Evolutionary conservation across 768 basidiomycete species (phyloP), one percentile per base, ranked within the genome.

Genomic region (Boletus subparvulus): DNA sequence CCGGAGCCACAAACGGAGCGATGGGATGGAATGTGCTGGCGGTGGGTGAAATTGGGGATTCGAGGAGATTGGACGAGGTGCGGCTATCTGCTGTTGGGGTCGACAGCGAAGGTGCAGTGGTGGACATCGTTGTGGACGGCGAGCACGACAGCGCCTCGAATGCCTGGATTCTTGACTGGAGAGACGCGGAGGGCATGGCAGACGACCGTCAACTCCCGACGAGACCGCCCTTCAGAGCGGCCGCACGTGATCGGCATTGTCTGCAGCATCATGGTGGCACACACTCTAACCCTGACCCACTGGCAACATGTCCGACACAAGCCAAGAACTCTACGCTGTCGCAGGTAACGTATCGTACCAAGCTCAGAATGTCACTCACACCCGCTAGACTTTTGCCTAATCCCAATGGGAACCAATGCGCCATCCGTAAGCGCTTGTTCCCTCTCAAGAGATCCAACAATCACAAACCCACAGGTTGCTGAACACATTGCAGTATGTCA

Each of bases 401-500:
- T 94, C 54, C 93, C 92, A 13, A 87, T 94, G 52, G 92, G 92
- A 54, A 90, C 88, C 3, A 82, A 71, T 16, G 82, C 84, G 32
- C 74, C 90, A 24, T 92, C 90, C 7, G 92, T 88, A 60, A 45
- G 80, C 57, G n/a, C 43, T 32, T 10, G 16, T 50, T 30, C 19
- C 45, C 13, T 19, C 35, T 16, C 57, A 64, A 63, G 30, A 57
- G 7, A 2, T 9, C 53, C 24, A 36, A 17, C 36, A 33, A 33
- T 55, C 44, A 36, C 19, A 1, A 6, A 30, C 32, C 41, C 2
- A 10, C 47, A 87, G 85, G 87, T 92, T 19, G 90, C 88, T 11
- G 82, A 86, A 67, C 83, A 92, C 63, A 80, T 92, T 56, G 89
- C 90, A 39, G 82, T 92, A 71, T 94, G 92, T 60, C 90, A 92